These are phyloP conservation scores for Lobosporangium transversale DNA, from an alignment of 192 early-diverging fungal genomes.

Conservation along the genomic window DNA sequence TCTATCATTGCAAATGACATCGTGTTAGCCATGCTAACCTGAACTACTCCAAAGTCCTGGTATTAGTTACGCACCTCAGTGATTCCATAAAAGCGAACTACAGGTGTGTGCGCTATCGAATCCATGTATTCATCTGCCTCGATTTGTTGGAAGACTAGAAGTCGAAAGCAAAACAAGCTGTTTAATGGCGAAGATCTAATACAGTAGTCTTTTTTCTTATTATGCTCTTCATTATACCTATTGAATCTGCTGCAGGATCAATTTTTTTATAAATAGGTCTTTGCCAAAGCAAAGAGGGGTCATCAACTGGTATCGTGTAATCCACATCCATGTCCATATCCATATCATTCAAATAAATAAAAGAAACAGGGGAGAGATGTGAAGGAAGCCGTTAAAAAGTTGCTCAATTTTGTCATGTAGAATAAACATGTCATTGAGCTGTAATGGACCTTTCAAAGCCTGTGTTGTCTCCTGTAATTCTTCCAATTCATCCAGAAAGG, in stretches of 20 bases:
- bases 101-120: constrained; percentile 57
- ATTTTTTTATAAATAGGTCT: constrained; percentile 32
- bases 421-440: too few relatives aligned
- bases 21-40: too few relatives aligned
- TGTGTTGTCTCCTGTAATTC: constrained; percentile 30
- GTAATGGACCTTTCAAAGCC: constrained; percentile 39
- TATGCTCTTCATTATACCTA: constrained; percentile 40
- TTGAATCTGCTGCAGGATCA: constrained; percentile 40
- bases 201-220: background rate
- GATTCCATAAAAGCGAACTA: constrained; percentile 85
- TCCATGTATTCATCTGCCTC: constrained; percentile 89
- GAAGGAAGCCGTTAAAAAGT: background rate
- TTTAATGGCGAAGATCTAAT: background rate
- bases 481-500: constrained; percentile 44
- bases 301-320: too few relatives aligned
- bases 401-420: background rate
- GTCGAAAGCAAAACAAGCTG: background rate
- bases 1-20: constrained; percentile 52
- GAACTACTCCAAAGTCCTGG: too few relatives aligned
- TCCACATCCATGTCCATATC: too few relatives aligned
- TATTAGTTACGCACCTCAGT: constrained; percentile 81
- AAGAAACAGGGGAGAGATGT: background rate
- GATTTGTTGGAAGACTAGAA: constrained; percentile 93
- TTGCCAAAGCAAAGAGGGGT: constrained; percentile 46
- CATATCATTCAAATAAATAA: background rate